Base-by-base conservation (phyloP, 192 early-diverging fungal genomes). In the Thamnidium elegans region DNA sequence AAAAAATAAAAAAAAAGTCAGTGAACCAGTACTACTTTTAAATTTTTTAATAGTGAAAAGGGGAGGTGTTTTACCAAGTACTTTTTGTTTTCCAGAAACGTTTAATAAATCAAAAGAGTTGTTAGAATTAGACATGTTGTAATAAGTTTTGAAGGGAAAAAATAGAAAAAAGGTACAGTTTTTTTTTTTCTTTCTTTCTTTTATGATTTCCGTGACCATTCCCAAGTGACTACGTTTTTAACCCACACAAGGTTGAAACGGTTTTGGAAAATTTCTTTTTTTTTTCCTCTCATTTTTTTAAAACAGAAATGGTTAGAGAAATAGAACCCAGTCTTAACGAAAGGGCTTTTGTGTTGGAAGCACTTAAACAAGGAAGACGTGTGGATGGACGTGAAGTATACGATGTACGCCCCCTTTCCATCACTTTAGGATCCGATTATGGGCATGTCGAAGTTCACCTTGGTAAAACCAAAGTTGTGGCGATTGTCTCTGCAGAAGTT, bases 381-480 rank as follows among this genome's bases (percentile, higher is more conserved):
- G 78, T 90, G 5, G 95, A 97, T 63, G 87, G 89, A 7, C 87
- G 95, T 55, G 82, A 84, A 7, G 77, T 84, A 55, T 84, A 88
- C 55, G 93, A 92, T 66, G 81, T 91, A 63, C 82, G 94, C 47
- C 73, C 81, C 31, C 66, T 91, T 10, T 71, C 83, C 23, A 84
- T 95, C 20, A 53, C 67, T 10, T 84, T 93, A 65, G 90, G 92
- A 30, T 78, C 82, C 0, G 82, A 89, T 31, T 77, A 74, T 63
- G 94, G 95, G 1, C 71, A 86, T 30, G 87, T 80, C 13, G 83
- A 94, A 66, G 92, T 95, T 1, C 84, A 86, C 32, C 77, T 95
- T 26, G 94, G 96, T 3, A 87, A 86, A 63, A 97, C 96, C 42
- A 86, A 84, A 51, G 85, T 92, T 5, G 66, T 89, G 6, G 91